phyloP scores from a whole-genome alignment of 345 rosid genomes.

The Eucalyptus coolabah region DNA sequence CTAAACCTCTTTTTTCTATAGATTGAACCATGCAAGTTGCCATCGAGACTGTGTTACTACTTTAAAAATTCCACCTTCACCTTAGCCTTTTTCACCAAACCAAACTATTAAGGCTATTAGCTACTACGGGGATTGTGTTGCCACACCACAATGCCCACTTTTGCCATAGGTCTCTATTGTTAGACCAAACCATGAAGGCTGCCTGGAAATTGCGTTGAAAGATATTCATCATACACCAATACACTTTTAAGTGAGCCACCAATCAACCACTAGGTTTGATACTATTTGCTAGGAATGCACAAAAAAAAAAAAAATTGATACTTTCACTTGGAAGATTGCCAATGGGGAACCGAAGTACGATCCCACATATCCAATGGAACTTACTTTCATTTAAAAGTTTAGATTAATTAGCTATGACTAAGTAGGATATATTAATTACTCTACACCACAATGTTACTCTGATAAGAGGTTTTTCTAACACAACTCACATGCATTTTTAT shows the following conservation, averaged over 20 bases:
- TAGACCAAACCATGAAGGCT: background rate
- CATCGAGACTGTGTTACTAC: rapidly evolving
- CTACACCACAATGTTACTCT: rapidly evolving
- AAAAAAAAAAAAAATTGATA: background rate
- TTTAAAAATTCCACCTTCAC: background rate
- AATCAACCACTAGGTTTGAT: background rate
- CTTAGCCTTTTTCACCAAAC: background rate
- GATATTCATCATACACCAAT: background rate
- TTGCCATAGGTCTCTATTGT: background rate
- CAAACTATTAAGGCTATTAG: background rate
- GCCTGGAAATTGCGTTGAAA: background rate
- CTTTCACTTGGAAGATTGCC: background rate
- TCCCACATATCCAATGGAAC: background rate
- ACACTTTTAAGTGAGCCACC: background rate
- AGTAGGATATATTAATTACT: background rate
- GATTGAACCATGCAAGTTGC: background rate
- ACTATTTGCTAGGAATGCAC: background rate
- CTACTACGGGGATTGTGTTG: background rate
- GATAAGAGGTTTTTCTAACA: rapidly evolving
- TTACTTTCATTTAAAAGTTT: background rate
- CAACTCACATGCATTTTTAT: background rate
- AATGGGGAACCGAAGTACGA: background rate
- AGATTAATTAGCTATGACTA: background rate
- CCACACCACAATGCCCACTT: background rate
- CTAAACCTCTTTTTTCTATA: background rate